Conservation (phyloP, 208 protist genomes). For the Crithidia mellificae region DNA sequence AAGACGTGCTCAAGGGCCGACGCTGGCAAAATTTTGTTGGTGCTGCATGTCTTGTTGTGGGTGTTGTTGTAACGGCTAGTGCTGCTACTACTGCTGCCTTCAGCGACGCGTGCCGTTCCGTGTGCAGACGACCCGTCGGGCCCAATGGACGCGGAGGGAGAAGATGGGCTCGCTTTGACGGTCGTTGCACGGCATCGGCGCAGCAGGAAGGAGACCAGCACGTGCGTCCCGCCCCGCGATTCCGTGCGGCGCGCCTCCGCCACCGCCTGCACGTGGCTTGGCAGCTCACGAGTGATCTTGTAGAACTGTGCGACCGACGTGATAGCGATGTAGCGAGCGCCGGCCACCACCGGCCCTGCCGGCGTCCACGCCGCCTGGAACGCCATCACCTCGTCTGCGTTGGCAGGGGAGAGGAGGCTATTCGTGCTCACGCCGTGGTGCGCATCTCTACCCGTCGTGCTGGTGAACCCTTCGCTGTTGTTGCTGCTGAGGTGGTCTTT, state of each 20-base stretch:
- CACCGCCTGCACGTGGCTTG: constrained; percentile 7
- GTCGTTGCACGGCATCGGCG: not conserved
- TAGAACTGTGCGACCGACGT: constrained; percentile 24
- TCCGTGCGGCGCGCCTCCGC: constrained; percentile 2
- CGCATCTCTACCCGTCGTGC: not conserved
- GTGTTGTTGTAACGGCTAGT: too few relatives aligned
- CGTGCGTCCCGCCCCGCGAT: constrained; percentile 22
- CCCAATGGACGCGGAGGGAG: not conserved
- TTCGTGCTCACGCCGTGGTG: constrained; percentile 6
- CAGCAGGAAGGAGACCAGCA: constrained; percentile 46
- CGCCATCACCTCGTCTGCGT: constrained; percentile 21
- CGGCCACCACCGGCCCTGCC: constrained; percentile 45
- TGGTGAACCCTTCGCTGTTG: not conserved
- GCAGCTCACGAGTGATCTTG: constrained; percentile 24
- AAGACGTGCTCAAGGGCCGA: constrained; percentile 16
- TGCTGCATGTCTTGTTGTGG: too few relatives aligned
- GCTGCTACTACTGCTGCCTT: too few relatives aligned
- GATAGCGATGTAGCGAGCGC: constrained; percentile 35
- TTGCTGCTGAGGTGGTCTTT: constrained; percentile 21
- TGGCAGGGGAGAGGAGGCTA: not conserved
- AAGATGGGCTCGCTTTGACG: not conserved
- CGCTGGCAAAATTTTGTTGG: not conserved
- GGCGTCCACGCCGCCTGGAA: constrained; percentile 53
- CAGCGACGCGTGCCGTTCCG: too few relatives aligned
- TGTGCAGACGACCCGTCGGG: too few relatives aligned